phyloP scores from a whole-genome alignment of 768 basidiomycete genomes.

The Russula sp. region DNA sequence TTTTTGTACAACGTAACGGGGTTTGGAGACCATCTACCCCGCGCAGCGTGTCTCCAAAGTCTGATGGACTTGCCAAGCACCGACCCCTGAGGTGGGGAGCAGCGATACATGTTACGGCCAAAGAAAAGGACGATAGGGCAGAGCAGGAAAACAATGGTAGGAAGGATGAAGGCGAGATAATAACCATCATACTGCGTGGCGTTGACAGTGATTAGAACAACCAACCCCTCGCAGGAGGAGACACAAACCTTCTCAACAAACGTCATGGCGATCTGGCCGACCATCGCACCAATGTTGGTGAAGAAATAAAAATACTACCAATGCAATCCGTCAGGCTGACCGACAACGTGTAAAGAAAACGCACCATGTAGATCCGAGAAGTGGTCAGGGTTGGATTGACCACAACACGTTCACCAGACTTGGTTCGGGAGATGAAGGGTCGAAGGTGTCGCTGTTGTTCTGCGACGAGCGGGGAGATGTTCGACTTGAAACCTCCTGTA shows the following conservation, averaged over 20 bases:
- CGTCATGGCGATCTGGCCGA: constrained; percentile 21
- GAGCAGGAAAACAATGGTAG: constrained; percentile 32
- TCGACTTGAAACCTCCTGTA: constrained; percentile 34
- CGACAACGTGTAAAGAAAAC: neutral
- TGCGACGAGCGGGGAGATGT: constrained; percentile 35
- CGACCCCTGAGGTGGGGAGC: constrained; percentile 36
- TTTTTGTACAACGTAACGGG: constrained; percentile 39
- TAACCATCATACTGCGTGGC: constrained; percentile 32
- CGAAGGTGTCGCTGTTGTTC: constrained; percentile 29
- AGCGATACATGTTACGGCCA: constrained; percentile 32
- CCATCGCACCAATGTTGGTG: constrained; percentile 20
- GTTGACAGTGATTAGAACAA: neutral
- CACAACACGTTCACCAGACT: constrained; percentile 31
- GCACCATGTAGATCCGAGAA: constrained; percentile 31
- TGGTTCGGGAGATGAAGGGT: constrained; percentile 22
- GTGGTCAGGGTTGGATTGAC: constrained; percentile 34
- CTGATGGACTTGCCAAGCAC: constrained; percentile 30
- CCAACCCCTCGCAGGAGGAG: neutral
- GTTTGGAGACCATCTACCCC: constrained; percentile 30
- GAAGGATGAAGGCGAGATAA: constrained; percentile 35
- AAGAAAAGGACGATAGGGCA: constrained; percentile 35
- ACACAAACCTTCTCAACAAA: constrained; percentile 21
- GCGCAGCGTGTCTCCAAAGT: constrained; percentile 27
- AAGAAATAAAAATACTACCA: constrained; percentile 23
- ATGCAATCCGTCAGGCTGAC: neutral